A percentile compares a stretch with the other conserved stretches of the same genome.
phyloP scores from a whole-genome alignment of 1,284 basidiomycete genomes.

The Entoloma clypeatum region DNA sequence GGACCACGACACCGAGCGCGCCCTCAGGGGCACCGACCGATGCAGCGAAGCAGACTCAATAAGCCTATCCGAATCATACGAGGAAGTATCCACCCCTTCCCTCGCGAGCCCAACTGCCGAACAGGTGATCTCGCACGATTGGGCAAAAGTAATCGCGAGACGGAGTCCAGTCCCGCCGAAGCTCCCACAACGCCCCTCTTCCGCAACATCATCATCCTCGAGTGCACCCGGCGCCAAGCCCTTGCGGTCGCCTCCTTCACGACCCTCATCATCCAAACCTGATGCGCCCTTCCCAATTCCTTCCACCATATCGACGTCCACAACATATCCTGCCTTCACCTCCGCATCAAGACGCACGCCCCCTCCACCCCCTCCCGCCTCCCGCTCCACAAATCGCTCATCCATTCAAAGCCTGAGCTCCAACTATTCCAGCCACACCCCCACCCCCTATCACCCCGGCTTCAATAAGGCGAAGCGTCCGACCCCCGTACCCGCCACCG shows the following conservation, averaged over 20 bases:
- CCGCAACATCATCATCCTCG: constrained; percentile 30
- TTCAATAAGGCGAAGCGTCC: constrained; percentile 40
- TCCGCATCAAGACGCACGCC: constrained; percentile 26
- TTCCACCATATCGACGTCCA: constrained; percentile 28
- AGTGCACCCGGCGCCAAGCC: constrained; percentile 14
- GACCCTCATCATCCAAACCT: constrained; percentile 28
- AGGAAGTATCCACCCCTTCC: constrained; percentile 54
- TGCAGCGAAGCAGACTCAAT: constrained; percentile 45
- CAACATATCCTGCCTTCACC: constrained; percentile 18
- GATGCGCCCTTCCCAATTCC: no score
- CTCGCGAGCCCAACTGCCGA: constrained; percentile 41
- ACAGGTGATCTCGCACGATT: constrained; percentile 37
- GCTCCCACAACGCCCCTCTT: constrained; percentile 49
- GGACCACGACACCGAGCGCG: constrained; percentile 33
- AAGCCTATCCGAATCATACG: constrained; percentile 68
- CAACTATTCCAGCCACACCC: constrained; percentile 26
- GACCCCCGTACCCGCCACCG: constrained; percentile 61
- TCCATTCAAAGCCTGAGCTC: constrained; percentile 56
- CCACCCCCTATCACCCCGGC: constrained; percentile 11
- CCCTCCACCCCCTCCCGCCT: constrained; percentile 35
- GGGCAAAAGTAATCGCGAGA: constrained; percentile 38
- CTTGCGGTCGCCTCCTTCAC: constrained; percentile 28
- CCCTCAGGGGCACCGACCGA: constrained; percentile 18
- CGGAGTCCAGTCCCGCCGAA: constrained; percentile 45
- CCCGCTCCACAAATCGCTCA: constrained; percentile 53